Conservation (phyloP, 805 yeast species). For the Yamadazyma tumulicola region DNA sequence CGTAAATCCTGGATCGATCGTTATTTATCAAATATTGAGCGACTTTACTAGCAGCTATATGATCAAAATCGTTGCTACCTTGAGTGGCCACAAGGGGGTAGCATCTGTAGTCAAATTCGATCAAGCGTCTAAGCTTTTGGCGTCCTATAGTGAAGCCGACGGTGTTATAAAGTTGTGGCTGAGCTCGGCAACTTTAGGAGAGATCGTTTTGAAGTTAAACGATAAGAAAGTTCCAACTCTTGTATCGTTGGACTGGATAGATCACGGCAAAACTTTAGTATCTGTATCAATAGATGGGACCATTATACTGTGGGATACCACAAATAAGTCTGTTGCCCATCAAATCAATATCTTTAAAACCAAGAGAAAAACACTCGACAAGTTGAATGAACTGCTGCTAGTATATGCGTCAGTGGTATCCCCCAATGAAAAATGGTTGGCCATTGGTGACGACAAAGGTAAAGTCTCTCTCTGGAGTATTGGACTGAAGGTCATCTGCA, state of each 20-base stretch:
- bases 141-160: slow-evolving; percentile 74
- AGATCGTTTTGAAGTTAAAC: slow-evolving; percentile 2
- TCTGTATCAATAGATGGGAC: slow-evolving; percentile 71
- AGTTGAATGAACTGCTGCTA: slow-evolving; percentile 28
- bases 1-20: slow-evolving; percentile 50
- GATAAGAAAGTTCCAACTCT: slow-evolving; percentile 48
- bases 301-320: slow-evolving; percentile 63
- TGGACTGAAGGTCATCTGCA: slow-evolving; percentile 1
- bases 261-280: slow-evolving; percentile 14
- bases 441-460: slow-evolving; percentile 67
- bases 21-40: slow-evolving; percentile 44
- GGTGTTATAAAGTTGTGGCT: slow-evolving; percentile 71
- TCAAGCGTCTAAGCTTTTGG: slow-evolving; percentile 47
- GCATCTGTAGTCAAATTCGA: slow-evolving; percentile 58
- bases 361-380: too few species aligned
- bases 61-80: slow-evolving; percentile 24
- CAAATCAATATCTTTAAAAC: slow-evolving; percentile 17
- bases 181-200: slow-evolving; percentile 53
- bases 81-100: slow-evolving; percentile 61
- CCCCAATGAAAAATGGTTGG: slow-evolving; percentile 45
- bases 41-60: slow-evolving; percentile 1
- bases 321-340: not conserved
- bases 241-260: slow-evolving; percentile 54
- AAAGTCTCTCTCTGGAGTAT: slow-evolving; percentile 52
- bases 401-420: slow-evolving; percentile 54